A percentile compares a stretch with the other conserved stretches of the same genome.
These are phyloP conservation scores for Capsicum rhomboideum DNA, from an alignment of 257 asterid genomes.

Conservation along the genomic window DNA sequence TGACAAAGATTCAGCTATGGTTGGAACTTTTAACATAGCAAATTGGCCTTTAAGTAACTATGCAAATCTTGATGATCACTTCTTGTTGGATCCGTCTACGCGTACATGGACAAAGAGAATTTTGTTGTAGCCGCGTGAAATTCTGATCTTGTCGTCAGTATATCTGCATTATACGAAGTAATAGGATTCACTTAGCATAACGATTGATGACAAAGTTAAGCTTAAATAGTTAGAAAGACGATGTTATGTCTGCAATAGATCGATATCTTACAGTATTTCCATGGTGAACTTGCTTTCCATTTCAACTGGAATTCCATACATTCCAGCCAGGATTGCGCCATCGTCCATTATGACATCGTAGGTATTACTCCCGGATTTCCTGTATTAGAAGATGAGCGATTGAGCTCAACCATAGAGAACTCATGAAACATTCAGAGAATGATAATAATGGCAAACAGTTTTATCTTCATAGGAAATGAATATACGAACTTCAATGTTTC, in stretches of 20 bases:
- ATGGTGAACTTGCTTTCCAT: constrained; percentile 58
- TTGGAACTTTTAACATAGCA: background rate
- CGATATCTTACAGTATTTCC: constrained; percentile 52
- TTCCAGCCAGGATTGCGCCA: constrained; percentile 82
- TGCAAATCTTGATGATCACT: background rate
- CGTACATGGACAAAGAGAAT: constrained; percentile 68
- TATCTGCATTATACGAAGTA: constrained; percentile 41
- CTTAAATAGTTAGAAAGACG: background rate
- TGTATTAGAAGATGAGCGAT: background rate
- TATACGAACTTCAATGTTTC: background rate
- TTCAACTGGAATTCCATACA: constrained; percentile 77
- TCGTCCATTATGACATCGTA: constrained; percentile 79
- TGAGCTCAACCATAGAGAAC: background rate
- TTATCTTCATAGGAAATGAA: background rate
- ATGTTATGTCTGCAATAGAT: background rate
- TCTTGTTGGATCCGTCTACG: constrained; percentile 15
- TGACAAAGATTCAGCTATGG: background rate
- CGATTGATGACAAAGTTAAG: background rate
- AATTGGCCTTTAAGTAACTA: background rate
- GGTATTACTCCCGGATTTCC: constrained; percentile 52
- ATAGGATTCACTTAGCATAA: background rate
- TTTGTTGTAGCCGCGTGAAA: constrained; percentile 56
- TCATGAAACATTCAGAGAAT: background rate
- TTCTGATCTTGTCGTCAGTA: constrained; percentile 70
- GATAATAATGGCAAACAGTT: background rate